Percentiles rank a stretch among this genome's conserved stretches.
Conservation (phyloP, 1,284 basidiomycete species). For the Omphalotus olearius region DNA sequence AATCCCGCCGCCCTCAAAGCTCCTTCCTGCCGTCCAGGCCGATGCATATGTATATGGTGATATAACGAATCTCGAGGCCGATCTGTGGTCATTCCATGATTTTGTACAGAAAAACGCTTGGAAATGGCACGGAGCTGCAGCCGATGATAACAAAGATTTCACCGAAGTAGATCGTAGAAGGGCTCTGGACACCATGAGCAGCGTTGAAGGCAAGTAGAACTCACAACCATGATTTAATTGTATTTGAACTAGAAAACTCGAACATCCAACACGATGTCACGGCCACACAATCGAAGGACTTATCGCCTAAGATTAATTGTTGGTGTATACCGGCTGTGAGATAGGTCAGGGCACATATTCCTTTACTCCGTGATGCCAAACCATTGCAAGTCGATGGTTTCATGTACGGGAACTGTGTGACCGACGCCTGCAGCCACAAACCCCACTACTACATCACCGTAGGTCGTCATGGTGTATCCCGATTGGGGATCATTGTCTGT, state of each 20-base stretch:
- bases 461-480: conserved; percentile 12
- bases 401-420: conserved; percentile 15
- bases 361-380: conserved; percentile 8
- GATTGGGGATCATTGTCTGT: conserved; percentile 11
- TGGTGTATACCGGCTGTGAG: too few species aligned
- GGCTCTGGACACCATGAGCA: background rate
- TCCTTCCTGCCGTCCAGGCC: conserved; percentile 36
- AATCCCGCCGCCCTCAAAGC: conserved; percentile 31
- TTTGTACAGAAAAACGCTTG: conserved; percentile 67
- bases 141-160: conserved; percentile 33
- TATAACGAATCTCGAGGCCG: conserved; percentile 40
- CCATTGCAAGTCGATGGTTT: conserved; percentile 14
- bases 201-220: background rate
- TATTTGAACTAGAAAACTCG: too few species aligned
- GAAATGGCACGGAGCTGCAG: conserved; percentile 59
- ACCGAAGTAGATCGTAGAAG: conserved; percentile 37
- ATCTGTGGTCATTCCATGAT: conserved; percentile 75
- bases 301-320: too few species aligned
- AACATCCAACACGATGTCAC: too few species aligned
- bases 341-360: too few species aligned
- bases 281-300: too few species aligned
- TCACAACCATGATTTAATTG: too few species aligned
- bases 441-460: conserved; percentile 9
- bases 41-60: conserved; percentile 61
- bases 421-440: conserved; percentile 13